Evolutionary conservation across 768 basidiomycete species (phyloP), one percentile per base, ranked within the genome.

Genomic region (Termitomyces sp.): DNA sequence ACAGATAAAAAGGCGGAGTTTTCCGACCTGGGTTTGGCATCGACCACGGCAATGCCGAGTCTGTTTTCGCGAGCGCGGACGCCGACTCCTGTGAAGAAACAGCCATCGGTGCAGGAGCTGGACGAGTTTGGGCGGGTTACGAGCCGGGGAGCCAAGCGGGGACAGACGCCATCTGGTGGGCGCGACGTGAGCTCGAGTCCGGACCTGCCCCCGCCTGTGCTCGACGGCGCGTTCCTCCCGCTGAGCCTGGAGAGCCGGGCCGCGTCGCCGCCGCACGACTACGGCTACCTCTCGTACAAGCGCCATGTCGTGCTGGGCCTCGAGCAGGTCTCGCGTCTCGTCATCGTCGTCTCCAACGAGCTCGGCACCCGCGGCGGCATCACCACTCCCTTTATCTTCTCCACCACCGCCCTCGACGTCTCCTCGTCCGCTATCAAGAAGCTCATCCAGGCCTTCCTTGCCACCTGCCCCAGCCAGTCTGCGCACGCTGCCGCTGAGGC

Each of bases 311-410:
- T 91, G 16, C 81, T 93, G 0, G 87, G 88, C n/a, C 79, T 91
- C 16, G 84, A 88, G 54, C 82, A 91, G 66, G 82, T 89, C 42
- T 80, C 82, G 6, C 80, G 83, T 45, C 83, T 94, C 49, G 87
- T 92, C n/a, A 79, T 82, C 45, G 83, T 85, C 59, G 74, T 92
- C 57, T 80, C 84, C 49, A 78, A 83, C 55, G 89, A 91, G 73
- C 83, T 94, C 57, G 80, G 80, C 62, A 78, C 82, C 56, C 80
- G 90, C 65, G 90, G 87, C 66, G 90, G 87, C 69, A 80, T 97
- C 60, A 87, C 88, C 22, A 93, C 92, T 3, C 95, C 95, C 22
- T 88, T 97, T 74, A 86, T 98, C 61, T 96, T 98, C 76, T 92
- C 91, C 39, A 85, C 84, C 31, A 84, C 89, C 64, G 94, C 94